Evolutionary conservation across 1,139 yeast species (phyloP).

Genomic region (Candida freyschussii): DNA sequence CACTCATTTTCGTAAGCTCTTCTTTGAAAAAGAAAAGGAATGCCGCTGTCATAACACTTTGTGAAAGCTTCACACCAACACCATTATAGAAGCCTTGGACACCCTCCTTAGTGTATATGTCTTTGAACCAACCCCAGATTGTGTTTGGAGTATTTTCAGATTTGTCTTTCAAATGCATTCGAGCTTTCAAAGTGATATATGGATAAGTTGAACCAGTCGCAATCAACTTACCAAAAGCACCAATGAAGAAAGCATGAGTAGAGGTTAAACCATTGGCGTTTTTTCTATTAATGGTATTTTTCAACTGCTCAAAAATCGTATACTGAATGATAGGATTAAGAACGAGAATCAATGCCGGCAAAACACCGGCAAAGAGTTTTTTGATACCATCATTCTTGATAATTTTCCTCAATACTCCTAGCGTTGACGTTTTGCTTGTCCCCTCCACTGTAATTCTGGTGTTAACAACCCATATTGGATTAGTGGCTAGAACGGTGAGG

Average conservation of each 20-base stretch:
- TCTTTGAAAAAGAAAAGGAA: slow-evolving; percentile 89
- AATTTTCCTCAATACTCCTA: slow-evolving; percentile 56
- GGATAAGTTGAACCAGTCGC: slow-evolving; percentile 91
- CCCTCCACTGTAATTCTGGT: slow-evolving; percentile 70
- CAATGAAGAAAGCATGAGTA: slow-evolving; percentile 67
- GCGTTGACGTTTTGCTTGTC: slow-evolving; percentile 36
- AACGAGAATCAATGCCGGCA: slow-evolving; percentile 79
- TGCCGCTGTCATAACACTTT: slow-evolving; percentile 85
- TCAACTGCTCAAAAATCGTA: slow-evolving; percentile 84
- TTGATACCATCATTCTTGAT: slow-evolving; percentile 64
- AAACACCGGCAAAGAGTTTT: slow-evolving; percentile 76
- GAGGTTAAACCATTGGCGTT: slow-evolving; percentile 38
- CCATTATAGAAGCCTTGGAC: slow-evolving; percentile 75
- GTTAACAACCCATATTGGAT: slow-evolving; percentile 95
- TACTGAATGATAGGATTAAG: slow-evolving; percentile 88
- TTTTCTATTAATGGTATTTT: slow-evolving; percentile 55
- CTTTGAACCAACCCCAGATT: slow-evolving; percentile 28
- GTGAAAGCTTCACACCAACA: slow-evolving; percentile 70
- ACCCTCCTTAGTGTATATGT: slow-evolving; percentile 67
- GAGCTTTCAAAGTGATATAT: slow-evolving; percentile 80
- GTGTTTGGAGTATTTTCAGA: slow-evolving; percentile 17
- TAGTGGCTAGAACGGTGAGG: slow-evolving; percentile 78
- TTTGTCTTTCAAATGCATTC: slow-evolving; percentile 61
- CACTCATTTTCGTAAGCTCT: slow-evolving; percentile 58
- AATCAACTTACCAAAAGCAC: slow-evolving; percentile 83